phyloP scores from a whole-genome alignment of 345 rosid species.

The Arabidopsis suecica region DNA sequence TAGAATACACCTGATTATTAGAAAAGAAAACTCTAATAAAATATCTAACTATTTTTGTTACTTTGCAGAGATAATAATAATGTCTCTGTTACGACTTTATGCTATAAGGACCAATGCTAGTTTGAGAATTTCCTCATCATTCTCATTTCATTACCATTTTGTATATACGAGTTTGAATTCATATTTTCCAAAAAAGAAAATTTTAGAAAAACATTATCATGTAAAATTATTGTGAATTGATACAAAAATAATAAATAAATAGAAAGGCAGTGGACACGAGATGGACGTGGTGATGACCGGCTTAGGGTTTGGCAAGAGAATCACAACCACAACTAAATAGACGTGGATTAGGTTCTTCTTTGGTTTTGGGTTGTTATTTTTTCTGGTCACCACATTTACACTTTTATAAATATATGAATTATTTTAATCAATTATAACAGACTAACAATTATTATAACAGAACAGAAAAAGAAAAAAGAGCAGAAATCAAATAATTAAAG shows the following conservation, averaged over 20 bases:
- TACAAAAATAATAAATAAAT: neutral
- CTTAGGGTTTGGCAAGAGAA: slow-evolving; percentile 61
- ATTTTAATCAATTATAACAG: slow-evolving; percentile 19
- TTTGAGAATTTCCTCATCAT: neutral
- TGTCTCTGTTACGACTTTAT: slow-evolving; percentile 19
- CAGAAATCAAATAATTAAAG: slow-evolving; percentile 48
- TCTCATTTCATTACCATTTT: neutral
- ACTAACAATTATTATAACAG: slow-evolving; percentile 46
- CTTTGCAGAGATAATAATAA: neutral
- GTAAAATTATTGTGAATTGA: slow-evolving; percentile 4
- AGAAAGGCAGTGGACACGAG: slow-evolving; percentile 39
- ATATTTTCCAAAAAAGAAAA: neutral
- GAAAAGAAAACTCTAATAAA: neutral
- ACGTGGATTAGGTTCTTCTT: slow-evolving; percentile 75
- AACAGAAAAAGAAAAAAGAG: slow-evolving; percentile 46
- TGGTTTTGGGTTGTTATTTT: slow-evolving; percentile 33
- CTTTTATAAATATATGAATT: slow-evolving; percentile 4
- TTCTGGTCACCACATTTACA: slow-evolving; percentile 42
- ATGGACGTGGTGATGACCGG: slow-evolving; percentile 42
- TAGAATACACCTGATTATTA: neutral
- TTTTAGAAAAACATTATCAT: neutral
- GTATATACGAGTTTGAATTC: neutral
- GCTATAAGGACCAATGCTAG: slow-evolving; percentile 5
- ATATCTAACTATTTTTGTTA: neutral
- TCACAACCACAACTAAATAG: slow-evolving; percentile 66